Base-by-base conservation (phyloP, 2,329 filamentous ascomycete species). In the Penicillium sp. region DNA sequence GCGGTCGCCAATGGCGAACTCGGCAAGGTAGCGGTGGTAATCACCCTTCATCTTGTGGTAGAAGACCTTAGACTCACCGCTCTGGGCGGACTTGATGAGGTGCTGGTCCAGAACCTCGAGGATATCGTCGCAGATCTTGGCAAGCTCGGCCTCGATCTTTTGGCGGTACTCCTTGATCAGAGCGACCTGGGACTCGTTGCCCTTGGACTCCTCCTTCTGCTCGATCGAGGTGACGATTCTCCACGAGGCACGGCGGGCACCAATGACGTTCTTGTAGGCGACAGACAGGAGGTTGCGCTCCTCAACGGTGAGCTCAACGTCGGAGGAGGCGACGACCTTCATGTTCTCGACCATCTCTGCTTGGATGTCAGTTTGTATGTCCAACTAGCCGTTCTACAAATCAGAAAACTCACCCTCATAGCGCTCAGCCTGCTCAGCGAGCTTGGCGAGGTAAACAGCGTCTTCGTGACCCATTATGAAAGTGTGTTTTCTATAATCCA, bases 31-130 rank as follows among this genome's bases (percentile, higher is more conserved):
- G 76, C 92, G 91, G 87, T 97, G 91, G 85, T 97, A 97, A 81
- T 97, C 93, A 78, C 93, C 93, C 90, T 96, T 97, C 92, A 97
- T 97, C 88, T 97, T 97, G 89, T 97, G 92, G 83, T 97, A 97
- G 82, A 97, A 97, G 70, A 97, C 93, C 87, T 97, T 97, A 71
- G 91, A 96, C 84, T 97, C 93, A 79, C 92, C 93, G 71, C 86
- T 91, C 83, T 94, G 88, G 68, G 93, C 93, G 69, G 90, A 94
- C 69, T 91, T 90, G 71, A 97, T 97, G 72, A 97, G 83, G 81
- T 93, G 89, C 80, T 93, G 79, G 81, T 97, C 91, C 55, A 97
- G 86, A 69, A 96, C 92, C 69, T 95, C 89, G 62, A 97, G 88
- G 74, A 97, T 94, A 74, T 97, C 93, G 75, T 96, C 89, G 81